Evolutionary conservation across 306 rosid genomes (phyloP), one percentile per base, ranked within the genome.

Genomic region (Medicago arabica): DNA sequence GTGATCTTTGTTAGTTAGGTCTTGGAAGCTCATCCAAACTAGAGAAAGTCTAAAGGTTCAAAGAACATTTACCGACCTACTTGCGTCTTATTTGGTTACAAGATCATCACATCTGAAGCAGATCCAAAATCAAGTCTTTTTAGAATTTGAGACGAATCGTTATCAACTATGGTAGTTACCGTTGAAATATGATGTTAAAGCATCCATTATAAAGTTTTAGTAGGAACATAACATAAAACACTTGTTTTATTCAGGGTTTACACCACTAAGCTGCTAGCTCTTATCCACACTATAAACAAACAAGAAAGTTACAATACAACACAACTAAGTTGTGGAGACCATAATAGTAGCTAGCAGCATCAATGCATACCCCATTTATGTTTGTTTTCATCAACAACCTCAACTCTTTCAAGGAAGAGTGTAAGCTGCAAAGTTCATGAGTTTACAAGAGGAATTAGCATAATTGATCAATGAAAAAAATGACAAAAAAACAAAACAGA

Each of bases 341-440:
- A 15, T 67, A 54, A 39, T 71, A 72, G 74, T 25, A 60, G 85
- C 83, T 62, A 75, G 25, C 81, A 76, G 49, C 71, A 25, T 36
- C 2, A 38, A 12, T 75, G 51, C 69, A 59, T 59, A 57, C 12
- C 53, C 72, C 71, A 40, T 13, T 59, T 74, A 70, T 57, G 54
- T 61, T 57, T 72, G 39, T 49, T 75, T 67, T 75, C 61, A 4
- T 15, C 62, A 60, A 55, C 61, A 17, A 17, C 11, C 59, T 80
- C 15, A 15, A 41, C 73, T 83, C 64, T 14, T 44, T 73, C 62
- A 83, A 53, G 92, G 96, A n/a, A 90, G 55, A 9, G 90, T 86
- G 67, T 84, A 88, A 57, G 84, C 96, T 90, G 90, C 88, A 84
- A 80, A 80, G 63, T 13, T 18, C 3, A 53, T 43, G 60, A 60